These are phyloP conservation scores for Solanum verrucosum DNA, from an alignment of 257 asterid genomes.

Conservation along the genomic window DNA sequence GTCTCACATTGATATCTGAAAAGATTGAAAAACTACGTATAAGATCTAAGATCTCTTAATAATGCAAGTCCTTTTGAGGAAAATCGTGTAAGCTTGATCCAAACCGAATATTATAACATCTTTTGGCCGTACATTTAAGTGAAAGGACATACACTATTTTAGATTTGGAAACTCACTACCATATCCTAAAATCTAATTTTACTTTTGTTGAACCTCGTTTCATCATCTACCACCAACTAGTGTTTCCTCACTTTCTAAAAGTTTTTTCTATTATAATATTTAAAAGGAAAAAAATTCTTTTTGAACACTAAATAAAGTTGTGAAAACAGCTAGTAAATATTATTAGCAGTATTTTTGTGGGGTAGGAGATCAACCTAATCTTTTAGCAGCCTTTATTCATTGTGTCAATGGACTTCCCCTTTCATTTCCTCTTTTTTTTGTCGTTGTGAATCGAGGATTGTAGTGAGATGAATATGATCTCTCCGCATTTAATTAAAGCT, in stretches of 20 bases:
- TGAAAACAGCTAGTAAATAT: neutral
- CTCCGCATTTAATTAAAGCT: fast-evolving
- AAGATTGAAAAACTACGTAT: neutral
- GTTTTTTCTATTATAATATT: neutral
- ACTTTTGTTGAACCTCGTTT: neutral
- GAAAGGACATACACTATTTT: neutral
- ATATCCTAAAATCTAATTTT: neutral
- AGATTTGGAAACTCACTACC: neutral
- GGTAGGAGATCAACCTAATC: neutral
- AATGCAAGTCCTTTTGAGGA: no score
- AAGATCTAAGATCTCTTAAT: neutral
- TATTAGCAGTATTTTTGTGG: neutral
- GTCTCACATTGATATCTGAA: neutral
- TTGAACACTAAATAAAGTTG: neutral
- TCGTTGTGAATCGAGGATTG: neutral
- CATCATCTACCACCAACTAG: neutral
- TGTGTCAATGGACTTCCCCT: neutral
- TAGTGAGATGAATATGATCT: no score
- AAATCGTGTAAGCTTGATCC: neutral
- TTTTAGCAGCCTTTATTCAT: neutral
- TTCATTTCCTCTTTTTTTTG: neutral
- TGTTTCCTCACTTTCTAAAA: neutral
- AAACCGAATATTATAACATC: no score
- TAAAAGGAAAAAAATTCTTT: neutral
- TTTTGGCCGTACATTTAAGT: neutral